Conservation (phyloP, 2,329 filamentous ascomycete species). For the Nannizzia gypsea region DNA sequence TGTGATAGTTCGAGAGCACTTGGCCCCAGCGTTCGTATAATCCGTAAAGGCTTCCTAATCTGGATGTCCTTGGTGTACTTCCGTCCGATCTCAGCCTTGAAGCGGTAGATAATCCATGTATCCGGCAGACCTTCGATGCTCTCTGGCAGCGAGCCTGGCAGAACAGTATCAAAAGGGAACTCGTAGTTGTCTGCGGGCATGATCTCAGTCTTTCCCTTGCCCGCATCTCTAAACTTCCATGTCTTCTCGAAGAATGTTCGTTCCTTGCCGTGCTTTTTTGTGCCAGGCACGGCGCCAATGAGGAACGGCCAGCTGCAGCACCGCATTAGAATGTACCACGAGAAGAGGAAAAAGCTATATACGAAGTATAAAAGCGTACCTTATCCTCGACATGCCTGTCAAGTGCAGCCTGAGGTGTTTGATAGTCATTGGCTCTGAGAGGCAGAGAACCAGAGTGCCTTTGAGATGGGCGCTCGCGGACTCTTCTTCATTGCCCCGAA, state of each 20-base stretch:
- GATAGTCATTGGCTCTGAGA: constrained; percentile 55
- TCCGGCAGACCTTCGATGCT: constrained; percentile 82
- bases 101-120: constrained; percentile 75
- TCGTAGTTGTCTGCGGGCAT: constrained; percentile 68
- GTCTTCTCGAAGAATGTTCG: constrained; percentile 53
- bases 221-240: constrained; percentile 55
- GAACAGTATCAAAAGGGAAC: constrained; percentile 63
- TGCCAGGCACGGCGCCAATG: constrained; percentile 24
- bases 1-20: constrained; percentile 68
- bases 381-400: constrained; percentile 56
- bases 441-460: constrained; percentile 61
- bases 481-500: constrained; percentile 63
- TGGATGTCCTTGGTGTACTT: constrained; percentile 82
- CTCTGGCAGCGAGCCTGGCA: constrained; percentile 62
- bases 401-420: constrained; percentile 63
- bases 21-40: constrained; percentile 65
- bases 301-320: constrained; percentile 15
- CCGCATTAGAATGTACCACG: background rate
- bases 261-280: constrained; percentile 31
- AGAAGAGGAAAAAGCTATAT: background rate
- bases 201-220: constrained; percentile 40
- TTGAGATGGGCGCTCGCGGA: constrained; percentile 63
- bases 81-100: constrained; percentile 83
- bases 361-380: constrained; percentile 40
- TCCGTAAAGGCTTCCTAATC: constrained; percentile 63